Conservation (phyloP, 2,329 filamentous ascomycete species). For the Sordariomycetes sp. region DNA sequence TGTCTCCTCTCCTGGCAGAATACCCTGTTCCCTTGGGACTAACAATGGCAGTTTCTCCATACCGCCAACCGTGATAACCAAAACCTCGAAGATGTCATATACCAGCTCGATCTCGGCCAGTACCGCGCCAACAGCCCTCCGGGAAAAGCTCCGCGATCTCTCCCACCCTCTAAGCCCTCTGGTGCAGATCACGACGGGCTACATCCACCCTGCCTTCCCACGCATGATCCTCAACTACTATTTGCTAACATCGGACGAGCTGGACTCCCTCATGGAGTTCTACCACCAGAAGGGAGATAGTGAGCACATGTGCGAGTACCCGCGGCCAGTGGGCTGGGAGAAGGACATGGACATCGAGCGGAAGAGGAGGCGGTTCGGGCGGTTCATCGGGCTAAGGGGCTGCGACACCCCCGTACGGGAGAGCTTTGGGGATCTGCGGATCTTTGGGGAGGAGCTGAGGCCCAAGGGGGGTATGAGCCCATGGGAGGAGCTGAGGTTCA, state of each 20-base stretch:
- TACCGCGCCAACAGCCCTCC: not conserved
- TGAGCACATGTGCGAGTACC: slow-evolving; percentile 49
- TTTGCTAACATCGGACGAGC: slow-evolving; percentile 60
- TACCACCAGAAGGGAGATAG: slow-evolving; percentile 59
- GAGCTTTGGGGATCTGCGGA: not conserved
- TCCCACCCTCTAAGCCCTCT: slow-evolving; percentile 55
- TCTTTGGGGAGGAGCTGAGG: not conserved
- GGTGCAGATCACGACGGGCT: slow-evolving; percentile 49
- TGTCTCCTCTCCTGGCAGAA: not conserved
- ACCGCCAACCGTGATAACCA: not conserved
- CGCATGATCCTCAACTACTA: slow-evolving; percentile 59
- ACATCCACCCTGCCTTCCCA: slow-evolving; percentile 56
- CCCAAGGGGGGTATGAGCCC: too few species aligned
- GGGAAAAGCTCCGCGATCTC: slow-evolving; percentile 52
- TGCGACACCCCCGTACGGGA: not conserved
- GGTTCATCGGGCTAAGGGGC: slow-evolving; percentile 60
- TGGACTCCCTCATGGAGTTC: slow-evolving; percentile 59
- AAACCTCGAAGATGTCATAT: not conserved
- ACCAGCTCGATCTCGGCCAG: not conserved
- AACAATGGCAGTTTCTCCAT: not conserved
- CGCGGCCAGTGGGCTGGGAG: slow-evolving; percentile 56
- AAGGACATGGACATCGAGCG: slow-evolving; percentile 44
- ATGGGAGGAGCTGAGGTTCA: not conserved
- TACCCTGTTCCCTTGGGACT: not conserved
- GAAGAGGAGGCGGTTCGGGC: slow-evolving; percentile 62